Evolutionary conservation across 345 rosid species (phyloP).

Genomic region (Clausena lansium): DNA sequence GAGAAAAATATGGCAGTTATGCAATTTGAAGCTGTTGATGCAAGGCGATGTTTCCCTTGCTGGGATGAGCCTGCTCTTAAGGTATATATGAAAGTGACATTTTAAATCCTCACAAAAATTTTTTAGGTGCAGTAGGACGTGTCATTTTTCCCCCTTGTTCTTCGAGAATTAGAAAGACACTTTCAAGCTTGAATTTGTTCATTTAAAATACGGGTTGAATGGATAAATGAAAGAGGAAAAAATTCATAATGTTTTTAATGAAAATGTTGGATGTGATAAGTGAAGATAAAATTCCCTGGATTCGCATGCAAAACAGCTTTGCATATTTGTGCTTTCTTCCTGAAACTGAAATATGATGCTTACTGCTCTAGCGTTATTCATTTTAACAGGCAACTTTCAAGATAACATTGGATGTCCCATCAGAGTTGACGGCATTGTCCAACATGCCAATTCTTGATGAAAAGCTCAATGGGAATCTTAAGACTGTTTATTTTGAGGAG

Average conservation of each 20-base stretch:
- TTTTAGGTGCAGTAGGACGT: no score
- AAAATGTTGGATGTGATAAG: background rate
- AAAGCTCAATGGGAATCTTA: conserved; percentile 24
- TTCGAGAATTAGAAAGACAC: background rate
- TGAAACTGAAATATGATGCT: no score
- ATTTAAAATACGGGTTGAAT: background rate
- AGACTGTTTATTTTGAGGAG: conserved; percentile 37
- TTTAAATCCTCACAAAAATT: no score
- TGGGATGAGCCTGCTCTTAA: conserved; percentile 56
- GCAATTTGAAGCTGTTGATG: conserved; percentile 45
- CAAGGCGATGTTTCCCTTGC: conserved; percentile 52
- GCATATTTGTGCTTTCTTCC: background rate
- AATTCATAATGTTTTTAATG: background rate
- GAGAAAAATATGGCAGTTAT: conserved; percentile 47
- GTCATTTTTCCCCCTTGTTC: no score
- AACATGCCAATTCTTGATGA: conserved; percentile 45
- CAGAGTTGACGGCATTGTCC: conserved; percentile 33
- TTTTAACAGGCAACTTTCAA: conserved; percentile 38
- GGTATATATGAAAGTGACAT: conserved; percentile 15
- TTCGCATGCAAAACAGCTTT: background rate
- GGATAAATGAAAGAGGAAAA: background rate
- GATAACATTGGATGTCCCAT: conserved; percentile 31
- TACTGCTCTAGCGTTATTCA: no score
- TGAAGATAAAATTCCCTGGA: no score
- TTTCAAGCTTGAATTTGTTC: background rate